Evolutionary conservation across 495 filamentous ascomycete genomes (phyloP).

Genomic region (Aspergillus conjunctus): DNA sequence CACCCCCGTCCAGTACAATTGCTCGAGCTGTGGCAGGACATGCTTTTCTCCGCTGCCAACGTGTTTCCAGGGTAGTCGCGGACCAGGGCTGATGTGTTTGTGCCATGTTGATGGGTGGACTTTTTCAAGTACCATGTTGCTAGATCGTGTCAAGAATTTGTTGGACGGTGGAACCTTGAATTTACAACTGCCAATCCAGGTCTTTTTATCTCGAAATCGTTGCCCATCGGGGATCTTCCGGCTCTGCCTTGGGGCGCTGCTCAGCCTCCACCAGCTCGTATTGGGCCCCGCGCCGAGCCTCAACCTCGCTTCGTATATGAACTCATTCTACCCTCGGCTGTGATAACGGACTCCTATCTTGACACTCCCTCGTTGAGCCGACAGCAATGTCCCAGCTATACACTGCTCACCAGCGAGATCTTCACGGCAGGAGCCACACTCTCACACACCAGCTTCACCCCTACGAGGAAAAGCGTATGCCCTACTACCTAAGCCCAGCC

Average conservation of each 20-base stretch:
- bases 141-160: no score
- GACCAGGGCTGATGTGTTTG: neutral
- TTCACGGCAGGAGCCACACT: neutral
- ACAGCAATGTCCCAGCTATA: neutral
- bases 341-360: neutral
- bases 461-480: neutral
- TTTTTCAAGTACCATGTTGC: neutral
- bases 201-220: neutral
- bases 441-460: neutral
- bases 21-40: neutral
- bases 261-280: neutral
- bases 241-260: neutral
- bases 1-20: slow-evolving; percentile 1
- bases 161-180: no score
- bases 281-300: neutral
- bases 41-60: neutral
- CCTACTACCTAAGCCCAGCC: neutral
- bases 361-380: no score
- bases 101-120: neutral
- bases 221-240: neutral
- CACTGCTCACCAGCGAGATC: neutral
- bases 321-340: neutral
- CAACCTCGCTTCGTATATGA: neutral
- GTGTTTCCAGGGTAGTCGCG: neutral
- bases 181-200: no score